Conservation (phyloP, 2,329 filamentous ascomycete species). For the Fusarium devonianum region DNA sequence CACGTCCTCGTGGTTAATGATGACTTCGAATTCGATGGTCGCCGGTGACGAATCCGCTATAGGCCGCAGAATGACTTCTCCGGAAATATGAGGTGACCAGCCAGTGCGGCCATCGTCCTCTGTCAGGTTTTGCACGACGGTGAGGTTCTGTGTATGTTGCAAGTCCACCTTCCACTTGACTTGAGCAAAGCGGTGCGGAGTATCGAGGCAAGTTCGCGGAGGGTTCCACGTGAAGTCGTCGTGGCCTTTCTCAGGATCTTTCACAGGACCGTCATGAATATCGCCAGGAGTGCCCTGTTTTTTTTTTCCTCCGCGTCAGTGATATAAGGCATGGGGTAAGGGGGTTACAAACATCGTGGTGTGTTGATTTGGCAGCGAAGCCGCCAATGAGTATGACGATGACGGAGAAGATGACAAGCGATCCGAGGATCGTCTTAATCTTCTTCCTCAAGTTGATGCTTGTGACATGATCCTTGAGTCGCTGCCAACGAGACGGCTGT, state of each 20-base stretch:
- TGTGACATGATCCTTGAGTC: conserved; percentile 35
- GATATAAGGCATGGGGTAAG: background rate
- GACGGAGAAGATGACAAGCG: conserved; percentile 46
- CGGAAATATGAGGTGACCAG: conserved; percentile 50
- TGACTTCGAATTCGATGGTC: conserved; percentile 53
- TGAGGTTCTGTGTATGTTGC: conserved; percentile 45
- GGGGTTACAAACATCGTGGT: conserved; percentile 43
- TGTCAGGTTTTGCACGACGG: conserved; percentile 50
- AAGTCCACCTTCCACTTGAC: conserved; percentile 40
- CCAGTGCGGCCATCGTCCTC: conserved; percentile 28
- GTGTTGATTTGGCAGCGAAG: conserved; percentile 21
- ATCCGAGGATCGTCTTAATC: conserved; percentile 43
- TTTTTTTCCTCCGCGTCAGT: too few species aligned
- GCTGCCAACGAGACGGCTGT: conserved; percentile 41
- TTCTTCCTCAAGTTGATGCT: conserved; percentile 37
- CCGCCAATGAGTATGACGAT: conserved; percentile 41
- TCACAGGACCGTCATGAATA: conserved; percentile 38
- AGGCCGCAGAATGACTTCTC: conserved; percentile 55
- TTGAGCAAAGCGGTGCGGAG: background rate
- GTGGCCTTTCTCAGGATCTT: conserved; percentile 30
- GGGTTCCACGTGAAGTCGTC: conserved; percentile 41
- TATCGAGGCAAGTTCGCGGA: conserved; percentile 37
- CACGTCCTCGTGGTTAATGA: conserved; percentile 55
- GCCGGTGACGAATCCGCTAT: conserved; percentile 44
- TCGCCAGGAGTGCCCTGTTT: too few species aligned